Conservation (phyloP, 129 eudicot species). For the Flaveria ramosissima region DNA sequence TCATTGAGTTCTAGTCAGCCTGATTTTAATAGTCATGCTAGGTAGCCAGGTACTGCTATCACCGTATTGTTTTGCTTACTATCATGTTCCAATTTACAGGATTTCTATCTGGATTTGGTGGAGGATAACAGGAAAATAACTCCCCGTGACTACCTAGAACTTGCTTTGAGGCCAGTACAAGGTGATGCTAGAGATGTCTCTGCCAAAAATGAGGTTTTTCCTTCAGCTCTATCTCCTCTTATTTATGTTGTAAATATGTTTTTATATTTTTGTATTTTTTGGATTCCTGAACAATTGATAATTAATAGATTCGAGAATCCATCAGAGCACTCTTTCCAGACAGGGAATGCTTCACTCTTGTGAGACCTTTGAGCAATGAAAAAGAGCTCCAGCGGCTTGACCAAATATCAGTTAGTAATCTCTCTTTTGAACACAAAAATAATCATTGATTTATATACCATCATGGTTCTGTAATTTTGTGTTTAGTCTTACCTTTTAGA, state of each 20-base stretch:
- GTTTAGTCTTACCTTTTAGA: conserved; percentile 6
- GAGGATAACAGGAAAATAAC: conserved; percentile 93
- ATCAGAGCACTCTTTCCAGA: conserved; percentile 97
- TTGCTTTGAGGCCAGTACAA: conserved; percentile 85
- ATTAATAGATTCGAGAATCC: conserved; percentile 88
- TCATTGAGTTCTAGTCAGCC: background rate
- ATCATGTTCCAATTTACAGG: conserved; percentile 48
- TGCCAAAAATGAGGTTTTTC: conserved; percentile 85
- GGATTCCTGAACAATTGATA: conserved; percentile 30
- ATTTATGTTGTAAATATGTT: conserved; percentile 16
- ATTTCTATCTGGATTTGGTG: conserved; percentile 85
- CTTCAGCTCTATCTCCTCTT: conserved; percentile 9
- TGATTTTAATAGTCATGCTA: background rate
- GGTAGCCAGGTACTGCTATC: conserved; percentile 4
- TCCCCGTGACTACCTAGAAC: conserved; percentile 96
- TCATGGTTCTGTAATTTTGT: background rate
- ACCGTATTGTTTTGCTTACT: conserved; percentile 4
- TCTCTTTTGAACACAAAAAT: background rate
- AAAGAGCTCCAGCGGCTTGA: conserved; percentile 91
- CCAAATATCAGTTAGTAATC: conserved; percentile 71
- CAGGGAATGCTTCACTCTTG: conserved; percentile 98
- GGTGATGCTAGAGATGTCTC: conserved; percentile 80
- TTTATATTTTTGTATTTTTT: conserved; percentile 6
- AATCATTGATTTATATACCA: background rate
- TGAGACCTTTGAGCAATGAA: conserved; percentile 88